Base-by-base conservation (phyloP, 2,329 filamentous ascomycete species). In the Lachnellula willkommii region DNA sequence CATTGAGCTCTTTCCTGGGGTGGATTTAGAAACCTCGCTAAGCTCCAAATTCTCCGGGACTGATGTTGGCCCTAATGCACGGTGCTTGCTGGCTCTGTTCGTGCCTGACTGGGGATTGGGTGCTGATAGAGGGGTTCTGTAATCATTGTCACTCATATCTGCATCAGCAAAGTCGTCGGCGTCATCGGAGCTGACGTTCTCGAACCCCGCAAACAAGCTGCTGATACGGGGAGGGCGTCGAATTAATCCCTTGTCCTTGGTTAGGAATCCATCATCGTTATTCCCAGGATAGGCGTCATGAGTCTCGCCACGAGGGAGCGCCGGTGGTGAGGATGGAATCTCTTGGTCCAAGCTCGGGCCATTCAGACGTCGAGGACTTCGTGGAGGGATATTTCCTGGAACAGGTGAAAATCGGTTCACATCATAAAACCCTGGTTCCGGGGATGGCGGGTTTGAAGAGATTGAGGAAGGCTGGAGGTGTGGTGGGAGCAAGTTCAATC, bases 191-290 rank as follows among this genome's bases (percentile, higher is more conserved):
- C 84, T 90, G 46, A 77, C 78, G 12, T 82, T 83, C 47, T 93
- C 89, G 63, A 95, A 94, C 0, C 89, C 89, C 35, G 89, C 88
- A 71, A 94, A 94, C n/a, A 95, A 75, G 68, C 89, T 94, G 71
- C 88, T 93, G 49, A 89, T 85, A 54, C 89, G 80, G 66, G 88
- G 85, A 1, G 89, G 81, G 58, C 85, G 81, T 68, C 88, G 77
- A 2, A 84, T 80, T 2, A 79, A 78, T 52, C 78, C 80, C 14
- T 82, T 77, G 54, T 64, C 66, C 47, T 65, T 68, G 17, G 85
- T 84, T 42, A 91, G 73, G 2, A 88, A 87, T 0, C 88, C 88
- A 65, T 92, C 86, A 65, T 94, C 89, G 65, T 92, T 91, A 69
- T 90, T 90, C 0, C 86, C 87, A 2, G 87, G 86, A 68, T 91